Conservation (phyloP, 139 green algal species). For the Micractinium sp. region DNA sequence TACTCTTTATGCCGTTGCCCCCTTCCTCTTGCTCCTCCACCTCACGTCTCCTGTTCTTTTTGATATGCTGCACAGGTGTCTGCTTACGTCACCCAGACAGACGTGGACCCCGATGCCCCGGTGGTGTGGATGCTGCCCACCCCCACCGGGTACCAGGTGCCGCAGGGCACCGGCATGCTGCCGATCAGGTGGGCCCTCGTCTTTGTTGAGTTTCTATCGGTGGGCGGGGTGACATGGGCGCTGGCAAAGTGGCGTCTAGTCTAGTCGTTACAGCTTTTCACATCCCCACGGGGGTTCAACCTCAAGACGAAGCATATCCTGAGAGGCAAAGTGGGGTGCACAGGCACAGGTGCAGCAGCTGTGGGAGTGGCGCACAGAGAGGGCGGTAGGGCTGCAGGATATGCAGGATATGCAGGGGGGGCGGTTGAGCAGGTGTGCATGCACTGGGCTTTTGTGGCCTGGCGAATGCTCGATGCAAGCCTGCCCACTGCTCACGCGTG, state of each 20-base stretch:
- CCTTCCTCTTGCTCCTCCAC: no score
- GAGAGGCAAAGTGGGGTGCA: no score
- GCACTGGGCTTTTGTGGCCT: background rate
- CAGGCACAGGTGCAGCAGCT: background rate
- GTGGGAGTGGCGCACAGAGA: background rate
- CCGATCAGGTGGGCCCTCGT: background rate
- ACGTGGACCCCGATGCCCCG: slow-evolving; percentile 50
- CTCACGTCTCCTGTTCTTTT: no score
- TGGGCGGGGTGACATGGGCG: no score
- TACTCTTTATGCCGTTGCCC: background rate
- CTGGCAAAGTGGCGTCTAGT: no score
- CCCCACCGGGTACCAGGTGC: background rate
- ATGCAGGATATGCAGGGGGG: no score
- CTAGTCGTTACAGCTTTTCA: no score
- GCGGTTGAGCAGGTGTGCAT: background rate
- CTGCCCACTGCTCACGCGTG: background rate
- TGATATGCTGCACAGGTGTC: slow-evolving; percentile 51
- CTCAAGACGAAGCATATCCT: no score
- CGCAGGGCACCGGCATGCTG: background rate
- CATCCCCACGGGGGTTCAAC: no score
- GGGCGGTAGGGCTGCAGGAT: no score
- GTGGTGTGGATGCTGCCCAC: slow-evolving; percentile 45
- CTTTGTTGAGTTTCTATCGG: background rate
- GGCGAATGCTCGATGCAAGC: background rate
- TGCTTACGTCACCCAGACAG: slow-evolving; percentile 47